A percentile compares a stretch with the other conserved stretches of the same genome.
Conservation (phyloP, 106 monocot genomes). For the Dioscorea zingiberensis region DNA sequence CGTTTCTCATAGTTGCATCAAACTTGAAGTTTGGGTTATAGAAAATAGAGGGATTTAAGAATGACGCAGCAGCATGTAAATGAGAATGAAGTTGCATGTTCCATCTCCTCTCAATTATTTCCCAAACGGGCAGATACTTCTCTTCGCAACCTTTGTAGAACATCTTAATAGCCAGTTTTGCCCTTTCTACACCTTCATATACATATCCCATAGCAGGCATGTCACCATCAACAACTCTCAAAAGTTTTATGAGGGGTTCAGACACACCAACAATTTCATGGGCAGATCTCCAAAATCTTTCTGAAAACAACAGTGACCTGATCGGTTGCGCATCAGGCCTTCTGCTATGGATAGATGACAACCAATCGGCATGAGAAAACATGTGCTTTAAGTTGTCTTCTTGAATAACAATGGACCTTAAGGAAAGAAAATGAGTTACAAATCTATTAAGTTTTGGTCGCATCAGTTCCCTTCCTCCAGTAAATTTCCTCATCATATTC, state of each 20-base stretch:
- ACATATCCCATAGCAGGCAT: slow-evolving; percentile 47
- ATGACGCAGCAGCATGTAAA: slow-evolving; percentile 40
- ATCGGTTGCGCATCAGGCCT: slow-evolving; percentile 33
- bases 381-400: slow-evolving; percentile 46
- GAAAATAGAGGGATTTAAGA: slow-evolving; percentile 42
- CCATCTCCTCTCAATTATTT: slow-evolving; percentile 51
- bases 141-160: slow-evolving; percentile 39
- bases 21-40: slow-evolving; percentile 31
- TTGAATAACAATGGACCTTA: slow-evolving; percentile 33
- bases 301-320: slow-evolving; percentile 36
- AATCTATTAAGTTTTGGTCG: slow-evolving; percentile 32
- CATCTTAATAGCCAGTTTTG: slow-evolving; percentile 26
- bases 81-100: slow-evolving; percentile 26
- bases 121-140: slow-evolving; percentile 32
- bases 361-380: slow-evolving; percentile 42
- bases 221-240: slow-evolving; percentile 44
- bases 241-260: slow-evolving; percentile 39
- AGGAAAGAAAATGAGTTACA: slow-evolving; percentile 33
- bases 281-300: slow-evolving; percentile 48
- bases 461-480: slow-evolving; percentile 30
- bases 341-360: slow-evolving; percentile 28
- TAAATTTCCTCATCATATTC: slow-evolving; percentile 23
- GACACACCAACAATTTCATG: slow-evolving; percentile 28
- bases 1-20: slow-evolving; percentile 44
- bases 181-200: slow-evolving; percentile 47